Percentiles rank a stretch among this genome's conserved stretches.
Evolutionary conservation across 441 rosid species (phyloP).

Genomic region (Kokia cookei): DNA sequence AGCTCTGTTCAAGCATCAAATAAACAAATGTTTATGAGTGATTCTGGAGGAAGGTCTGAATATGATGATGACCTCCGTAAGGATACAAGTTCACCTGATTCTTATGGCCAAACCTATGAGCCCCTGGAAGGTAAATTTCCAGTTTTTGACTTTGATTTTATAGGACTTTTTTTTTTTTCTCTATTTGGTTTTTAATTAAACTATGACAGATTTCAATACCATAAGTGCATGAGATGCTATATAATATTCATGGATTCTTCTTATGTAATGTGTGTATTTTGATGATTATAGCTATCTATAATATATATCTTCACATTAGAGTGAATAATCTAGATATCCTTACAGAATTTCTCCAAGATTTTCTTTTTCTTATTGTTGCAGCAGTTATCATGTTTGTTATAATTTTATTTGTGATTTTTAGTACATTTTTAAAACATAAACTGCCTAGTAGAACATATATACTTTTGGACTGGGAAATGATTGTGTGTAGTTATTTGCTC

Average conservation of each 20-base stretch:
- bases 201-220: neutral
- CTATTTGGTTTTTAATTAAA: neutral
- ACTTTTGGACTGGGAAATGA: neutral
- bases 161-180: neutral
- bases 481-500: neutral
- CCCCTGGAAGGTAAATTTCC: conserved; percentile 16
- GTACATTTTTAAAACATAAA: neutral
- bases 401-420: neutral
- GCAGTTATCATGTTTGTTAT: neutral
- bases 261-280: neutral
- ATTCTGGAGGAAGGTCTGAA: conserved; percentile 15
- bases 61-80: conserved; percentile 7
- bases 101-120: conserved; percentile 7
- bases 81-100: conserved; percentile 11
- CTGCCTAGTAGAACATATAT: neutral
- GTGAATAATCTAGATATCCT: neutral
- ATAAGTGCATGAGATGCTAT: neutral
- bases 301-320: neutral
- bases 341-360: neutral
- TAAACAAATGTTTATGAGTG: conserved; percentile 8
- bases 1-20: conserved; percentile 19
- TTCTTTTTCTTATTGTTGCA: neutral
- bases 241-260: neutral
- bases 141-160: neutral
- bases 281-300: neutral